Percentiles rank a stretch among this genome's conserved stretches.
phyloP scores from a whole-genome alignment of 1,139 yeast genomes.

The Kodamaea derodonti region DNA sequence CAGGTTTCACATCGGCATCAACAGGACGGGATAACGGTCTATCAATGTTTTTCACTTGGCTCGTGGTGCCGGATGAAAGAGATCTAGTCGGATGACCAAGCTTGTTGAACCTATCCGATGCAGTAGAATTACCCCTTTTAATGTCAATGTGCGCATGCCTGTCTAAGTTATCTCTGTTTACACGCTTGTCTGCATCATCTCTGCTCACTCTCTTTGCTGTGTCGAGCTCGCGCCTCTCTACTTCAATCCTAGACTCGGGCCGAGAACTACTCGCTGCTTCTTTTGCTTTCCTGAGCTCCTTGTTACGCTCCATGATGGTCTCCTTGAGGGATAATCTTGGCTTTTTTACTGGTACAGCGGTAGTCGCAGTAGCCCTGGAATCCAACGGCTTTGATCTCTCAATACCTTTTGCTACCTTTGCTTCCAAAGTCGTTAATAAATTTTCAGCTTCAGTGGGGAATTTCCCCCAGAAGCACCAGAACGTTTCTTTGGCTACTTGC shows the following conservation, averaged over 20 bases:
- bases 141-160: too few relatives aligned
- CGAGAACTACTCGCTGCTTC: conserved; percentile 13
- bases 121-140: neutral
- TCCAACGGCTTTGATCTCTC: conserved; percentile 48
- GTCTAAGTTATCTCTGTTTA: neutral
- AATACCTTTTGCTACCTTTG: conserved; percentile 34
- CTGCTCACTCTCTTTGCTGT: neutral
- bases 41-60: neutral
- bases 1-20: neutral
- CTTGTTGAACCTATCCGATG: too few relatives aligned
- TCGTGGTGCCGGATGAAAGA: neutral
- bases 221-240: neutral
- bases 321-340: conserved; percentile 32
- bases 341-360: conserved; percentile 10
- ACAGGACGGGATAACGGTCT: neutral
- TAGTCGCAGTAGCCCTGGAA: conserved; percentile 6
- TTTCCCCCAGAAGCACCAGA: conserved; percentile 59
- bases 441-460: conserved; percentile 49
- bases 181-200: neutral
- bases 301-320: conserved; percentile 31
- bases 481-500: conserved; percentile 68
- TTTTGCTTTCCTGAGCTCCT: conserved; percentile 23
- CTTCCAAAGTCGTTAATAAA: conserved; percentile 46
- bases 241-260: conserved; percentile 20
- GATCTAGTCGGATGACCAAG: neutral